Evolutionary conservation across 257 asterid genomes (phyloP).

Genomic region (Gynochthodes officinalis): DNA sequence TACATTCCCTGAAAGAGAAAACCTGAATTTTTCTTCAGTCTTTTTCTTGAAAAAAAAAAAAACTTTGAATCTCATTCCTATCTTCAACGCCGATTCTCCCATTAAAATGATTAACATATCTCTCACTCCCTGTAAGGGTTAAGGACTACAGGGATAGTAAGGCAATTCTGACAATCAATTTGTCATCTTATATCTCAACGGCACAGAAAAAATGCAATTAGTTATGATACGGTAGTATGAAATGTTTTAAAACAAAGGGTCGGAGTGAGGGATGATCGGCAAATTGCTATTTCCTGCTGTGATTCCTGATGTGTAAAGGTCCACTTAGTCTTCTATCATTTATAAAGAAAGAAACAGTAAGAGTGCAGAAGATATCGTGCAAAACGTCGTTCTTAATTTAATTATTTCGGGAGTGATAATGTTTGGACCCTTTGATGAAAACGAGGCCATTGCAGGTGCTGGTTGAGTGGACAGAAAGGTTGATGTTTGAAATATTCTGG

Average conservation of each 20-base stretch:
- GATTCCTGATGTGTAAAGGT: background rate
- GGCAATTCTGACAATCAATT: background rate
- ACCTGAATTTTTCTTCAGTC: too few relatives aligned
- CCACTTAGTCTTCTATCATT: background rate
- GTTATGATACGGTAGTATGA: too few relatives aligned
- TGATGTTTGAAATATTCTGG: constrained; percentile 37
- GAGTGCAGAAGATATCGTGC: background rate
- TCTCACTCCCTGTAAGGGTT: background rate
- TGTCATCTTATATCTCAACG: too few relatives aligned
- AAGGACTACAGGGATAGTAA: background rate
- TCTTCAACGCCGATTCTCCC: background rate
- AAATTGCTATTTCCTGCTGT: background rate
- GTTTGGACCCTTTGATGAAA: constrained; percentile 63
- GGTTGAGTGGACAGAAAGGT: constrained; percentile 34
- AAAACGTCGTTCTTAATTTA: constrained; percentile 35
- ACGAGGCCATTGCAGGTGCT: constrained; percentile 40
- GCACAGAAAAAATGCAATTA: too few relatives aligned
- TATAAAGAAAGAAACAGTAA: background rate
- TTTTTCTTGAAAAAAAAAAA: too few relatives aligned
- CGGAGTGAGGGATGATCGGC: background rate
- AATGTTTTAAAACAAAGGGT: too few relatives aligned
- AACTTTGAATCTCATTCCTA: background rate
- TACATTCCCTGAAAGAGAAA: too few relatives aligned
- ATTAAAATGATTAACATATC: too few relatives aligned
- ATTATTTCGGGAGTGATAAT: constrained; percentile 51